Percentiles rank a stretch among this genome's conserved stretches.
Evolutionary conservation across 805 yeast genomes (phyloP).

Genomic region (Torulaspora quercuum): DNA sequence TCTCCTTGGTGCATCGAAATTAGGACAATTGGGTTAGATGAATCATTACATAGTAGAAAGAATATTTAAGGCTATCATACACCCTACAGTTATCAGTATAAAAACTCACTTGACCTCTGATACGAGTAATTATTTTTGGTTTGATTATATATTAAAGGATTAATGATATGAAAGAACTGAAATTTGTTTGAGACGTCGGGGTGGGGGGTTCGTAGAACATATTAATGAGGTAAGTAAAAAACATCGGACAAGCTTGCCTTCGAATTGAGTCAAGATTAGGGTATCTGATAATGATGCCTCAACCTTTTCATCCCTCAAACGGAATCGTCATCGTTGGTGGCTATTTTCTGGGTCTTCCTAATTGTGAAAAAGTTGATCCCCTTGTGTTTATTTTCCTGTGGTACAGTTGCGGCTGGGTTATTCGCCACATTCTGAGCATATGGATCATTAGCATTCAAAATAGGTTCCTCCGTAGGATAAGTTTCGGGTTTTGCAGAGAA

Average conservation of each 20-base stretch:
- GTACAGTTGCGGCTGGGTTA: constrained; percentile 14
- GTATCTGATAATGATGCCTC: constrained; percentile 1
- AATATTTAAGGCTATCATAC: constrained; percentile 15
- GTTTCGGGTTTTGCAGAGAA: constrained; percentile 49
- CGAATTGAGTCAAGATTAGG: too few species aligned
- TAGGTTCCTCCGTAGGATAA: constrained; percentile 34
- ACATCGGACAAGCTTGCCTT: too few species aligned
- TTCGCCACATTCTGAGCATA: constrained; percentile 7
- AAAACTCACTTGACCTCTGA: too few species aligned
- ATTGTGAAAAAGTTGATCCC: constrained; percentile 78
- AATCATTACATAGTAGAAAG: background rate
- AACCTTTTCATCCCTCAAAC: constrained; percentile 21
- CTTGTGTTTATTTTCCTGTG: constrained; percentile 31
- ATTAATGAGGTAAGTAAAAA: too few species aligned
- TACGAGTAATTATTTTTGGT: too few species aligned
- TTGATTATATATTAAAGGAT: constrained; percentile 7
- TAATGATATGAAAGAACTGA: constrained; percentile 7
- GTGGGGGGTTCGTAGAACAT: too few species aligned
- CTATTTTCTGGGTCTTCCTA: constrained; percentile 45
- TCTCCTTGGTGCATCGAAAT: background rate
- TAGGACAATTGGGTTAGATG: background rate
- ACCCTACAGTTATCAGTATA: too few species aligned
- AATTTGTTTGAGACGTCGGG: too few species aligned
- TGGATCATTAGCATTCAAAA: constrained; percentile 7
- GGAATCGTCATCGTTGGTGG: constrained; percentile 41